Conservation (phyloP, 2,329 filamentous ascomycete genomes). For the Calonectria crousiana region DNA sequence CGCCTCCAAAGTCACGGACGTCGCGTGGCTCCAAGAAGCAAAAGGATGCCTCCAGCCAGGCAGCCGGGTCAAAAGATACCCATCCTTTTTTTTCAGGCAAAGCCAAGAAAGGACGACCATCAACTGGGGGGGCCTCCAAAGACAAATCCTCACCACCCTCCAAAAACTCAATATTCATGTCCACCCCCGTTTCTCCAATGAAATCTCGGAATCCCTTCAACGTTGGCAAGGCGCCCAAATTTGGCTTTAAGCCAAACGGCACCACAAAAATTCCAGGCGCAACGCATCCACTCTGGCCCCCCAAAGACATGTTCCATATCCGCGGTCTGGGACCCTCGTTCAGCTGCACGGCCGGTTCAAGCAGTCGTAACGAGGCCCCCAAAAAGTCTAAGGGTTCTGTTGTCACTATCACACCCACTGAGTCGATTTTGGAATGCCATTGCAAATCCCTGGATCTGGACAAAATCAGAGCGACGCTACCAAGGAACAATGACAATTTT, state of each 20-base stretch:
- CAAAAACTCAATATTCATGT: conserved; percentile 61
- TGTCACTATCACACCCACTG: conserved; percentile 32
- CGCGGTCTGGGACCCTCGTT: conserved; percentile 55
- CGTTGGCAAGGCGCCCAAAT: conserved; percentile 53
- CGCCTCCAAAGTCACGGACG: conserved; percentile 43
- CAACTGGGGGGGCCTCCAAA: conserved; percentile 32
- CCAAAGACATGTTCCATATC: conserved; percentile 73
- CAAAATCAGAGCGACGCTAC: conserved; percentile 44
- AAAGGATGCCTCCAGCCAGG: conserved; percentile 39
- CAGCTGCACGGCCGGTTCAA: conserved; percentile 61
- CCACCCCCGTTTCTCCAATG: conserved; percentile 66
- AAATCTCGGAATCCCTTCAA: conserved; percentile 50
- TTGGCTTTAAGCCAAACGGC: conserved; percentile 58
- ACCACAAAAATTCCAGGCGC: conserved; percentile 75
- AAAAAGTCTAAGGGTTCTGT: conserved; percentile 21
- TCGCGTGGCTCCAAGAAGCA: conserved; percentile 40
- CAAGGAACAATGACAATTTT: conserved; percentile 53
- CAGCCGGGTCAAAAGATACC: conserved; percentile 45
- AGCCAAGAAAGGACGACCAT: conserved; percentile 43
- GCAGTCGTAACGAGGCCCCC: conserved; percentile 48
- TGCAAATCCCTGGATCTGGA: conserved; percentile 43
- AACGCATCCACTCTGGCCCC: conserved; percentile 78
- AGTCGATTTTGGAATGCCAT: conserved; percentile 57
- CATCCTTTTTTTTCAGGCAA: conserved; percentile 60
- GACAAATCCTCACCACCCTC: conserved; percentile 41